Base-by-base conservation (phyloP, 495 filamentous ascomycete genomes). In the Chaetomium tenue region DNA sequence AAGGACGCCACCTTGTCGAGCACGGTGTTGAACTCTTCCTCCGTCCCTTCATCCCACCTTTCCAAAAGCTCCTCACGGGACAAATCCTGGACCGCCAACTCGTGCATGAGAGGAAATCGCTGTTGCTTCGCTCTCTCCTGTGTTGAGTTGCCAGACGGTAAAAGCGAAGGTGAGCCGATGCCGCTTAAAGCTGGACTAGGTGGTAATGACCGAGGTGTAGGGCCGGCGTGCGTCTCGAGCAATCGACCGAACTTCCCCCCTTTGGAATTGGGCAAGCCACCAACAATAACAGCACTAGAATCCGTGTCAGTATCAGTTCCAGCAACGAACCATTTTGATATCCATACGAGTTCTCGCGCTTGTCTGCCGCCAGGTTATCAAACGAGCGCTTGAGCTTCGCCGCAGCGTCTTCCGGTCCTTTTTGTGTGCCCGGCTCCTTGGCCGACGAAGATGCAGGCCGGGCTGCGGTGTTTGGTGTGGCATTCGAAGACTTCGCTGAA, bases 91-190 rank as follows among this genome's bases (percentile, higher is more conserved):
- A 85, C 75, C 25, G 90, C 90, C 52, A 93, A 81, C 44, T 91
- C 82, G 77, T 93, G 90, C 30, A 91, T 85, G 22, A 92, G 80
- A n/a, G 87, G 83, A 76, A 84, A 71, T 74, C 84, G 69, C 74
- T 80, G 71, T 73, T 84, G 77, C 74, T 81, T 78, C 67, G 77
- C 67, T 74, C 82, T 75, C 53, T 84, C 81, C 15, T 78, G 73
- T 72, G 86, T 61, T 70, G 83, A 68, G 62, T 85, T 82, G 62
- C 84, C 82, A 40, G 79, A 81, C 3, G 86, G 84, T 25, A 80
- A 83, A 71, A 71, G 72, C 61, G 76, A 81, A 28, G 81, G 81
- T 1, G 74, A 86, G 44, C 69, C 82, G 71, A 77, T 68, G 26
- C 75, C 79, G 50, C 74, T 80, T 23, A 91, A 70, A 20, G 83